Conservation (phyloP, 108 stramenopile genomes). For the Thalassiosira profunda region DNA sequence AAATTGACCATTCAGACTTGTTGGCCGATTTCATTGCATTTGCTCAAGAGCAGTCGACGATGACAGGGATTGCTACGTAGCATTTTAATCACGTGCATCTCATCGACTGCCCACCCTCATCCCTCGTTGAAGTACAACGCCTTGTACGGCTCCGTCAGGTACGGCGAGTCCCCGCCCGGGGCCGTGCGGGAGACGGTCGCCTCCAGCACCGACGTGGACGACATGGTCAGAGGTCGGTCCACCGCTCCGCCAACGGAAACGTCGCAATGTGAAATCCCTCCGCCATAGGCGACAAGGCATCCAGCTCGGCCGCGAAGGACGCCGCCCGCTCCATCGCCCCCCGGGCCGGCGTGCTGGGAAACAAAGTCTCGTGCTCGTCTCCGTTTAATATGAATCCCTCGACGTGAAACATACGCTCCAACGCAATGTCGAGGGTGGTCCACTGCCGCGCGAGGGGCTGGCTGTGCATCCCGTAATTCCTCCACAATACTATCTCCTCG, state of each 20-base stretch:
- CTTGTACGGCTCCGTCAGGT: constrained; percentile 45
- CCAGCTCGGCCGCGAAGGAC: constrained; percentile 35
- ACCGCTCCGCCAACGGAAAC: constrained; percentile 31
- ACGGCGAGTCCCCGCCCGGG: constrained; percentile 30
- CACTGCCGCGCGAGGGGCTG: constrained; percentile 56
- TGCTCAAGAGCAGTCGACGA: too few relatives aligned
- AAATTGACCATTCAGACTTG: too few relatives aligned
- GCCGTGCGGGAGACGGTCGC: constrained; percentile 33
- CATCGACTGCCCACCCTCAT: too few relatives aligned
- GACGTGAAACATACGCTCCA: constrained; percentile 53
- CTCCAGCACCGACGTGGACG: constrained; percentile 42
- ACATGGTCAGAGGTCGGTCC: constrained; percentile 37
- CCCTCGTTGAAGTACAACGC: constrained; percentile 35
- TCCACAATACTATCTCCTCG: constrained; percentile 29
- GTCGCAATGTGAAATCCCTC: constrained; percentile 55
- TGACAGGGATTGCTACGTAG: too few relatives aligned
- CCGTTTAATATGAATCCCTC: constrained; percentile 34
- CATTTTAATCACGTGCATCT: too few relatives aligned
- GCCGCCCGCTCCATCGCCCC: constrained; percentile 34
- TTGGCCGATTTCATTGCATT: too few relatives aligned
- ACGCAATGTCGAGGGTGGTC: constrained; percentile 47
- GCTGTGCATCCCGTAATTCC: constrained; percentile 51
- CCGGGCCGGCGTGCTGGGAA: constrained; percentile 10
- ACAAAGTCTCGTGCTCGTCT: constrained; percentile 12
- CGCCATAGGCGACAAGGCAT: constrained; percentile 27